Conservation (phyloP, 192 early-diverging fungal species). For the Kappamyces sp. region DNA sequence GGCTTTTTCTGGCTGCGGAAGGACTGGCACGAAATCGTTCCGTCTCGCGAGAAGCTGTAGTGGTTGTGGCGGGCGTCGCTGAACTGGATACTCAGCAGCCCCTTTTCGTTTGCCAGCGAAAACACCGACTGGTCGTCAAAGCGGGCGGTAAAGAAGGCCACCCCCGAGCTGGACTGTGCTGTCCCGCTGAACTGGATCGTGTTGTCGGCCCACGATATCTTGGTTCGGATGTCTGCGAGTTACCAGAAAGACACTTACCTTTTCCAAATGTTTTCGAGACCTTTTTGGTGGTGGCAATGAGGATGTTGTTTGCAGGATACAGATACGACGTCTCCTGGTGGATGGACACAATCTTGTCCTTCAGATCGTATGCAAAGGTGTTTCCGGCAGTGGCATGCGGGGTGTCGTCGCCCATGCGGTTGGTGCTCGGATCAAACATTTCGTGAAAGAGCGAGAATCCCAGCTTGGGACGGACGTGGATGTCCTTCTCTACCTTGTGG, state of each 20-base stretch:
- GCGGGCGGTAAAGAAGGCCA: neutral
- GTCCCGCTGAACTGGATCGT: neutral
- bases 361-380: conserved; percentile 1
- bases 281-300: conserved; percentile 1
- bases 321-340: neutral
- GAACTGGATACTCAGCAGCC: conserved; percentile 1
- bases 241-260: neutral
- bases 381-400: neutral
- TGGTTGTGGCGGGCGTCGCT: neutral
- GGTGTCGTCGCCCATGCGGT: conserved; percentile 4
- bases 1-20: neutral
- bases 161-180: neutral
- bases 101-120: neutral
- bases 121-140: conserved; percentile 12
- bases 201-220: conserved; percentile 13
- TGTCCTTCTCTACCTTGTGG: conserved; percentile 8
- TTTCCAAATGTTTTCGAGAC: neutral
- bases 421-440: conserved; percentile 15
- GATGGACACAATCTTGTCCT: conserved; percentile 3
- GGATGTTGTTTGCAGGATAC: conserved; percentile 8
- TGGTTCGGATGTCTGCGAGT: neutral
- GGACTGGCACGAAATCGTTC: conserved; percentile 7
- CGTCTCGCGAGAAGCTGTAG: conserved; percentile 16
- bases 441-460: conserved; percentile 41
- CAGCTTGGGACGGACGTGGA: conserved; percentile 36